Evolutionary conservation across 1,284 basidiomycete genomes (phyloP).

Genomic region (Tilletia caries): DNA sequence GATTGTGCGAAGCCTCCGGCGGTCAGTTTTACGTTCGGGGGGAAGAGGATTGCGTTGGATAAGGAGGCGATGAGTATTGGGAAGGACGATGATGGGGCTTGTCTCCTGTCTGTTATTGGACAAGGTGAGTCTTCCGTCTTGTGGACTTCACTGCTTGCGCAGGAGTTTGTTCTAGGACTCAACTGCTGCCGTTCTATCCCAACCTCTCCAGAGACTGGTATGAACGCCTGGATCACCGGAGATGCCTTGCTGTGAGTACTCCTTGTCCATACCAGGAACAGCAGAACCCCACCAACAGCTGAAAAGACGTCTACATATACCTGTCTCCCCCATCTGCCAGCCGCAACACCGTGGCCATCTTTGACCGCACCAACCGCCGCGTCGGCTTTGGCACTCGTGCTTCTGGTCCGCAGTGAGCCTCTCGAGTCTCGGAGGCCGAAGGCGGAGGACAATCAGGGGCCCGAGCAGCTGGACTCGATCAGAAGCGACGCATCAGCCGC

Average conservation of each 20-base stretch:
- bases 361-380: conserved; percentile 53
- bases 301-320: too few relatives aligned
- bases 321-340: too few relatives aligned
- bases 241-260: conserved; percentile 53
- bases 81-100: conserved; percentile 35
- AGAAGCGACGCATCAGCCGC: too few relatives aligned
- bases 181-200: not conserved
- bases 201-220: conserved; percentile 41
- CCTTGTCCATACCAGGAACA: too few relatives aligned
- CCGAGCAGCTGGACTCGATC: too few relatives aligned
- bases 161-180: too few relatives aligned
- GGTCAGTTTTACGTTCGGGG: conserved; percentile 52
- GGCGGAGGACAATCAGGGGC: too few relatives aligned
- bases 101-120: conserved; percentile 29
- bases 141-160: too few relatives aligned
- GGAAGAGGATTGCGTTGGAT: conserved; percentile 34
- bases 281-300: too few relatives aligned
- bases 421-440: too few relatives aligned
- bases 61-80: conserved; percentile 37
- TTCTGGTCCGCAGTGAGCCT: conserved; percentile 1
- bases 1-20: conserved; percentile 45
- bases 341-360: conserved; percentile 49
- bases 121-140: not conserved
- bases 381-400: conserved; percentile 55
- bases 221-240: conserved; percentile 55